A percentile compares a stretch with the other conserved stretches of the same genome.
These are phyloP conservation scores for Trypanosoma grayi DNA, from an alignment of 208 protist species.

Conservation along the genomic window DNA sequence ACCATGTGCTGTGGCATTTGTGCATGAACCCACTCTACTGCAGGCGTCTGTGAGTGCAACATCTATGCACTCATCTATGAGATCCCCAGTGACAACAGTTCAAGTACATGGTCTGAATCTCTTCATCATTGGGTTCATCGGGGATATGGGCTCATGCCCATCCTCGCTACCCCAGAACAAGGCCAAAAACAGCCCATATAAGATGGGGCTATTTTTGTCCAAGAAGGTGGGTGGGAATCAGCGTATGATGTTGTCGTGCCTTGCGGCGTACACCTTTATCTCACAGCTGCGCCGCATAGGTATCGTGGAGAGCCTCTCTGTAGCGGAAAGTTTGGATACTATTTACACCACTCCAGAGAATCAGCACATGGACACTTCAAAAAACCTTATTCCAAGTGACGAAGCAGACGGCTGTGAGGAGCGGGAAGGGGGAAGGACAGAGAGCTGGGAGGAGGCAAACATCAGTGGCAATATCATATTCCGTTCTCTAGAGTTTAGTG, in stretches of 20 bases:
- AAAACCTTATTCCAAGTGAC: neutral
- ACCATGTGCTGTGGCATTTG: constrained; percentile 61
- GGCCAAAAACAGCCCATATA: neutral
- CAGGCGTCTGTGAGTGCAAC: neutral
- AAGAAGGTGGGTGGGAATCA: constrained; percentile 58
- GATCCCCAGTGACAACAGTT: neutral
- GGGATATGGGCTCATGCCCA: constrained; percentile 46
- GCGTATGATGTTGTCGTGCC: constrained; percentile 38
- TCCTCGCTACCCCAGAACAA: constrained; percentile 36
- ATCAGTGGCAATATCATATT: constrained; percentile 24
- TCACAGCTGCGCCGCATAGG: constrained; percentile 47
- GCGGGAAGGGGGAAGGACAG: neutral
- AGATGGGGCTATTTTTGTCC: constrained; percentile 47
- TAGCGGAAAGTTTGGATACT: constrained; percentile 1
- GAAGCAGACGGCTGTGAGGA: neutral
- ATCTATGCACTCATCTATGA: neutral
- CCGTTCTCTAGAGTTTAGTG: constrained; percentile 34
- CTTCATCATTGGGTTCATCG: constrained; percentile 62
- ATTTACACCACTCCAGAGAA: neutral
- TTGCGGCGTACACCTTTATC: constrained; percentile 56
- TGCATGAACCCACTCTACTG: constrained; percentile 28
- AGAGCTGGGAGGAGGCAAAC: constrained; percentile 3
- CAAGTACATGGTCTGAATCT: constrained; percentile 41
- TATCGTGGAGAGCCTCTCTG: constrained; percentile 3
- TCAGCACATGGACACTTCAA: neutral